Evolutionary conservation across 768 basidiomycete species (phyloP).

Genomic region (Boletus pseudo-olivaceus): DNA sequence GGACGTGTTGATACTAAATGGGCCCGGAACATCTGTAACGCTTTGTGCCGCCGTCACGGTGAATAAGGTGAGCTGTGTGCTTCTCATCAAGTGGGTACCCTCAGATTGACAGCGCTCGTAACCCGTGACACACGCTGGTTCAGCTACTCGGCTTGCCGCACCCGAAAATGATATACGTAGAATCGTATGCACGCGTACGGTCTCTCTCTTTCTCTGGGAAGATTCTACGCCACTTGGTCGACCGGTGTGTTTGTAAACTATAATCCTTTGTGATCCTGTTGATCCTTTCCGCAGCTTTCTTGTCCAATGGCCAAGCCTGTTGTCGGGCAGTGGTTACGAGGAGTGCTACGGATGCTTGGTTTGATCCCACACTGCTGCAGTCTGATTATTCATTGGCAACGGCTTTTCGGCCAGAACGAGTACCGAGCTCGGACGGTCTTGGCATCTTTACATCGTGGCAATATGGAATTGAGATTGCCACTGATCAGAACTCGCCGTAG

Average conservation of each 20-base stretch:
- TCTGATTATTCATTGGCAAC: not conserved
- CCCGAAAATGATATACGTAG: slow-evolving; percentile 80
- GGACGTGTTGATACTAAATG: slow-evolving; percentile 85
- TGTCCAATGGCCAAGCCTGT: slow-evolving; percentile 81
- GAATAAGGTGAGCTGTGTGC: slow-evolving; percentile 54
- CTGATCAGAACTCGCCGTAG: not conserved
- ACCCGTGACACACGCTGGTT: slow-evolving; percentile 10
- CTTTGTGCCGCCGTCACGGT: slow-evolving; percentile 69
- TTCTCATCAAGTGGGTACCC: not conserved
- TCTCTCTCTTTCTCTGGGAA: slow-evolving; percentile 82
- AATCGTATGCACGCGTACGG: slow-evolving; percentile 88
- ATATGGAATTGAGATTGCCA: not conserved
- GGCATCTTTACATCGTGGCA: not conserved
- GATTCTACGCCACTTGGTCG: slow-evolving; percentile 76
- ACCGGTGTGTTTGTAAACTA: slow-evolving; percentile 71
- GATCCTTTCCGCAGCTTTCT: slow-evolving; percentile 55
- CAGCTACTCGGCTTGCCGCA: slow-evolving; percentile 75
- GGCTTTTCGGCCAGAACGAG: not conserved
- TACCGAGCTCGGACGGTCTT: not conserved
- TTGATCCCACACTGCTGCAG: slow-evolving; percentile 30
- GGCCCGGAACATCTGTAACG: slow-evolving; percentile 89
- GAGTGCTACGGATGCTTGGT: slow-evolving; percentile 66
- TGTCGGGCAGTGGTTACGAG: slow-evolving; percentile 39
- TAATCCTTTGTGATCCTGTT: slow-evolving; percentile 10
- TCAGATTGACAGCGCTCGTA: not conserved